Percentiles rank a stretch among this genome's conserved stretches.
These are phyloP conservation scores for Betula pendula DNA, from an alignment of 306 rosid species.

Conservation along the genomic window DNA sequence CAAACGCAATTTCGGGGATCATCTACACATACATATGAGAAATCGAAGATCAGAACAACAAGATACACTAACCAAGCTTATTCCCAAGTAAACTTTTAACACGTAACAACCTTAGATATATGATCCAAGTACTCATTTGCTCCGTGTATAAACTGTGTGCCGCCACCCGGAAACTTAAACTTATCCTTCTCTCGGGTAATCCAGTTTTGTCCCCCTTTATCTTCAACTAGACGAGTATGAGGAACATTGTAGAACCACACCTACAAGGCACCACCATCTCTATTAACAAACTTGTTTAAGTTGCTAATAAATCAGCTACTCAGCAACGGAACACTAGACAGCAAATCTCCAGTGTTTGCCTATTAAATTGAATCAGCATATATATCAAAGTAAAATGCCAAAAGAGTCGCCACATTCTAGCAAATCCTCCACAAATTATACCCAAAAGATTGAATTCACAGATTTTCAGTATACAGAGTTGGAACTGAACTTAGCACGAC, in stretches of 20 bases:
- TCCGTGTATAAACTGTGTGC: conserved; percentile 96
- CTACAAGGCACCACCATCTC: conserved; percentile 34
- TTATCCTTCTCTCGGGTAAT: conserved; percentile 60
- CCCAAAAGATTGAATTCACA: too few species aligned
- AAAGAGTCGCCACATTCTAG: neutral
- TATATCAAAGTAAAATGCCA: neutral
- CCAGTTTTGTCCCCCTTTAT: conserved; percentile 99
- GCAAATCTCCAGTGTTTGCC: neutral
- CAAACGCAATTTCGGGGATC: conserved; percentile 85
- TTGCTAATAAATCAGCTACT: neutral
- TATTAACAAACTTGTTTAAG: conserved; percentile 13
- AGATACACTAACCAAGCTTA: neutral
- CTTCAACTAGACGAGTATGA: conserved; percentile 89
- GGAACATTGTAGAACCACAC: conserved; percentile 93
- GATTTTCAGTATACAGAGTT: neutral
- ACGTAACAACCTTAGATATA: conserved; percentile 61
- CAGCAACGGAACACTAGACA: neutral
- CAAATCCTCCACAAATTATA: neutral
- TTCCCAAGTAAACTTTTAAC: conserved; percentile 17
- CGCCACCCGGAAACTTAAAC: conserved; percentile 96
- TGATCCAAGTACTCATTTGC: conserved; percentile 88
- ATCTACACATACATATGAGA: conserved; percentile 45
- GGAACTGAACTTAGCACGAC: neutral
- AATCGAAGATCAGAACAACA: conserved; percentile 31
- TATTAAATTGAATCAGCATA: neutral